Conservation (phyloP, 2,329 filamentous ascomycete genomes). For the Chaetomium olivaceum region DNA sequence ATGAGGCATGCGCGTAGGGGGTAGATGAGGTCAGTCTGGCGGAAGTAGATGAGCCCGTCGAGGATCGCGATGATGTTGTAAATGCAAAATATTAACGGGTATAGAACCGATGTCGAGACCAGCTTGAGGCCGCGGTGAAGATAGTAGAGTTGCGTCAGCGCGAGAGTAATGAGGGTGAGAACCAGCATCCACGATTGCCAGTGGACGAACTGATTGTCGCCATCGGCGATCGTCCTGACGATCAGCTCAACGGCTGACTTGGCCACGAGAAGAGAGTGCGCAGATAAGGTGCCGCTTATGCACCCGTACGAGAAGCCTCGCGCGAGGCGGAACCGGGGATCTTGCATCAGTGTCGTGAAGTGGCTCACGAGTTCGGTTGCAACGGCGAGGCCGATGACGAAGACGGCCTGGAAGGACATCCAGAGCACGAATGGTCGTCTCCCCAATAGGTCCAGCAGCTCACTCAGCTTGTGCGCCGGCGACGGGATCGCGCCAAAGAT, state of each 20-base stretch:
- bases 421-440: conserved; percentile 78
- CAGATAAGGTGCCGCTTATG: conserved; percentile 89
- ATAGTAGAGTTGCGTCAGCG: conserved; percentile 90
- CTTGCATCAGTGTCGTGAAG: conserved; percentile 56
- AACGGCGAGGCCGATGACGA: conserved; percentile 69
- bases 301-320: conserved; percentile 86
- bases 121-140: conserved; percentile 91
- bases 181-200: conserved; percentile 96
- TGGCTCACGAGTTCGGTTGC: conserved; percentile 58
- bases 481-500: conserved; percentile 93
- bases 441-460: conserved; percentile 74
- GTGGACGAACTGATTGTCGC: conserved; percentile 88
- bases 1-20: conserved; percentile 77
- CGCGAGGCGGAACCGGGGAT: conserved; percentile 69
- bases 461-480: conserved; percentile 81
- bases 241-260: conserved; percentile 96
- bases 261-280: conserved; percentile 87
- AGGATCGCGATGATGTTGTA: conserved; percentile 99
- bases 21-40: conserved; percentile 78
- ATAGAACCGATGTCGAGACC: conserved; percentile 91
- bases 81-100: conserved; percentile 96
- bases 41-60: conserved; percentile 95
- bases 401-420: conserved; percentile 77
- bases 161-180: conserved; percentile 74
- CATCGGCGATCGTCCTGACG: conserved; percentile 79